Base-by-base conservation (phyloP, 495 filamentous ascomycete genomes). In the Rostrohypoxylon terebratum region DNA sequence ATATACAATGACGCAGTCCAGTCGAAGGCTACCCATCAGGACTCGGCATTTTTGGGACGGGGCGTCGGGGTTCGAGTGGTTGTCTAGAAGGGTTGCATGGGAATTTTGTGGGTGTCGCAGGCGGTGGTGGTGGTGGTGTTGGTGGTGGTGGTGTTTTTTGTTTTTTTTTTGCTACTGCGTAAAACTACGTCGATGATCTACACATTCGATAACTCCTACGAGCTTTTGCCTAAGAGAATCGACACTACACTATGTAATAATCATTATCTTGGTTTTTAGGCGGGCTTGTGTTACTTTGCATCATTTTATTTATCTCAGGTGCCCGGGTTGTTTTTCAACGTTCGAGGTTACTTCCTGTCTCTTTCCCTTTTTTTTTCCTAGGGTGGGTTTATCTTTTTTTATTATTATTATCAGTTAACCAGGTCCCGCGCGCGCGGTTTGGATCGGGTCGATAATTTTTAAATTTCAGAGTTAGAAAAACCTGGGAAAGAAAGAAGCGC, bases 1-100 rank as follows among this genome's bases (percentile, higher is more conserved):
- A 66, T 59, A 54, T 47, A 10, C 20, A 13, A 71, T 71, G 68
- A 65, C 55, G 62, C 68, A 71, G 47, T 18, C 16, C 9, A 38
- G 23, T n/a, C 45, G 45, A 51, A 51, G 50, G 51, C 59, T 44
- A 21, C 33, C 14, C 34, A 36, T 45, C 68, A 44, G 18, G 36
- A n/a, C 40, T 50, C 10, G 34, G 20, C 23, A 44, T 45, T 23
- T 47, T 45, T 42, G 10, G 50, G 14, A 28, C n/a, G n/a, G 6
- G 28, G 28, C 6, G 28, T 28, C 28, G 28, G 28, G 28, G n/a
- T n/a, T 28, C 28, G 28, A 28, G 28, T 28, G 63, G 33, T 21
- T 16, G 4, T 11, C 14, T 53, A 53, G 8, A n/a, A 28, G 11
- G n/a, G 48, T 23, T 14, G 38, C 13, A 42, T 4, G 14, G 11